Base-by-base conservation (phyloP, 2,329 filamentous ascomycete genomes). In the Cladosporium sp. region DNA sequence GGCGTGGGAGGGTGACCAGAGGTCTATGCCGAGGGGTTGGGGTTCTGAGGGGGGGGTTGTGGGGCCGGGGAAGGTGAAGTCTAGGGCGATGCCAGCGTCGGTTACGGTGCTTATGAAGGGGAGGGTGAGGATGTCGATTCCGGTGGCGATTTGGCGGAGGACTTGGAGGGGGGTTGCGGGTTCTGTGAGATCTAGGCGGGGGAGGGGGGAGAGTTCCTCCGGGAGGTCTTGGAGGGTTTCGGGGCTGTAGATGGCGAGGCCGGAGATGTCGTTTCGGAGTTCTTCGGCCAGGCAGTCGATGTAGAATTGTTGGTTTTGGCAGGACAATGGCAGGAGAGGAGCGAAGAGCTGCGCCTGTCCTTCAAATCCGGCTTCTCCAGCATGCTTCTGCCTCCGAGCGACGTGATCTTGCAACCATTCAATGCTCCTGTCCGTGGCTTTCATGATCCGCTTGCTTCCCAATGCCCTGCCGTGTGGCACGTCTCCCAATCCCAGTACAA, bases 341-440 rank as follows among this genome's bases (percentile, higher is more conserved):
- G 79, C 80, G 57, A 84, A 82, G 29, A 82, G 73, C 0, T 83
- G 81, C 18, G 15, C 30, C n/a, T 48, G 45, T 20, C 36, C 45
- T 6, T 43, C 27, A n/a, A 39, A 32, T 3, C 35, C 48, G 3
- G 84, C 57, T 30, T 52, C 35, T 2, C 16, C 18, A 11, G 36
- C 43, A 22, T 20, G 25, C 19, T 25, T n/a, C 18, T 49, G 25
- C 22, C 56, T 45, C 11, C 55, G 27, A 16, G 54, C 69, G 30
- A 90, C 73, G 43, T 89, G 81, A 55, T 86, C 79, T 19, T 81
- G 78, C 15, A 92, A 74, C 88, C 90, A 97, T 32, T 80, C 78
- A 64, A 93, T 86, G 1, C 88, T 95, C 50, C 92, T 78, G 62
- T 93, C 89, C 19, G 83, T 84, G 83, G 95, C 96, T 62, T 88